phyloP scores from a whole-genome alignment of 257 asterid species.

The Solanum tacnaense region DNA sequence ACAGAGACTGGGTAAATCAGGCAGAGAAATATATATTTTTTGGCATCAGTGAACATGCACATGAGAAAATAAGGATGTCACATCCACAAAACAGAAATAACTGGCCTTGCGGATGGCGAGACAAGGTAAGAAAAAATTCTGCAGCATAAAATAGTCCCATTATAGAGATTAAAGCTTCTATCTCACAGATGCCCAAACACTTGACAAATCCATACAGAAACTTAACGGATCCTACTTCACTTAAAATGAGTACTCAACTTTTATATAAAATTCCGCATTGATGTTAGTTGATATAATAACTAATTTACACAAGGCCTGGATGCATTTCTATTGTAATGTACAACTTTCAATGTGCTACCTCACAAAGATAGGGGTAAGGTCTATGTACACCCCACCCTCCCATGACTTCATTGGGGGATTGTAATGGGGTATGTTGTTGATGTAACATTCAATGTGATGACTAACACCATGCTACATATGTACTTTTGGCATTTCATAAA shows the following conservation, averaged over 20 bases:
- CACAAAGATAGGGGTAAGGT: neutral
- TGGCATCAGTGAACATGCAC: too few species aligned
- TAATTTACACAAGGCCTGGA: neutral
- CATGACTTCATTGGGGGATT: neutral
- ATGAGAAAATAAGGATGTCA: neutral
- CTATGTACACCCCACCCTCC: neutral
- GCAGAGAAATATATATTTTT: neutral
- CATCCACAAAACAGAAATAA: neutral
- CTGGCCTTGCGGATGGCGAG: neutral
- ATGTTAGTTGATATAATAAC: neutral
- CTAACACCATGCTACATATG: neutral
- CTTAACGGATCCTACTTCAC: neutral
- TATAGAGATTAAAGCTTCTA: neutral
- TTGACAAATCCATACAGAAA: neutral
- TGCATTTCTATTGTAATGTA: neutral
- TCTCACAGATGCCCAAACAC: neutral
- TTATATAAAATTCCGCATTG: neutral
- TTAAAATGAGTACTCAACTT: neutral
- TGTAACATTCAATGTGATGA: neutral
- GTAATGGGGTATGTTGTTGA: neutral
- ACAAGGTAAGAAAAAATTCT: neutral
- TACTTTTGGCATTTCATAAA: slow-evolving; percentile 24
- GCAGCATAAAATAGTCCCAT: neutral
- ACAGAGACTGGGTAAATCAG: neutral
- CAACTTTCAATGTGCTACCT: neutral